These are phyloP conservation scores for Arabidopsis thaliana DNA, from an alignment of 345 rosid genomes.

Conservation along the genomic window DNA sequence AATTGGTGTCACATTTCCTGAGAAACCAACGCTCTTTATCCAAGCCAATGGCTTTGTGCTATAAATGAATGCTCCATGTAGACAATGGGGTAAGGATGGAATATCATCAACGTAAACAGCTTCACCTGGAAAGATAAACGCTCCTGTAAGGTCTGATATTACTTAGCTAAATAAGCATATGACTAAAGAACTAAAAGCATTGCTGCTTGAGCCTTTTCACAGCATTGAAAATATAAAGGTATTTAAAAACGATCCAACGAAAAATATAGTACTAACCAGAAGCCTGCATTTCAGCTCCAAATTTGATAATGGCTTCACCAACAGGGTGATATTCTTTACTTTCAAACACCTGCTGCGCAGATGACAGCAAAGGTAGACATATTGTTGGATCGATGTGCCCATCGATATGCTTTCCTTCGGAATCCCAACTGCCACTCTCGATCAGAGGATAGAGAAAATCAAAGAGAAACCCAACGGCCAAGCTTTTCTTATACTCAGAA, in stretches of 20 bases:
- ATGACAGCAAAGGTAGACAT: slow-evolving; percentile 54
- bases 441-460: slow-evolving; percentile 62
- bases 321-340: slow-evolving; percentile 64
- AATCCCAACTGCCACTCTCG: slow-evolving; percentile 40
- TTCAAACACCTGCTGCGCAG: slow-evolving; percentile 67
- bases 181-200: neutral
- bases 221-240: neutral
- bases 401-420: slow-evolving; percentile 41
- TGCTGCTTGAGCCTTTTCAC: slow-evolving; percentile 20
- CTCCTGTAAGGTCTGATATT: slow-evolving; percentile 31
- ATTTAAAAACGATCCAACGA: neutral
- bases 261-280: slow-evolving; percentile 64
- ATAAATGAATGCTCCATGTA: slow-evolving; percentile 81
- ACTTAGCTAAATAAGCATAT: slow-evolving; percentile 8
- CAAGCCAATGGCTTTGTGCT: slow-evolving; percentile 82
- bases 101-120: slow-evolving; percentile 95
- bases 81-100: slow-evolving; percentile 71
- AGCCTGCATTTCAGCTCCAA: slow-evolving; percentile 78
- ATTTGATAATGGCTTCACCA: slow-evolving; percentile 66
- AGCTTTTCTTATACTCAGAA: slow-evolving; percentile 71
- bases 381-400: slow-evolving; percentile 45
- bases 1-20: slow-evolving; percentile 45
- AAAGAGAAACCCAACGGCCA: slow-evolving; percentile 79
- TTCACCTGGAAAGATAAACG: slow-evolving; percentile 63
- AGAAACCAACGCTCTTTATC: slow-evolving; percentile 57